Conservation (phyloP, 2,329 filamentous ascomycete genomes). For the Alternaria postmessia region DNA sequence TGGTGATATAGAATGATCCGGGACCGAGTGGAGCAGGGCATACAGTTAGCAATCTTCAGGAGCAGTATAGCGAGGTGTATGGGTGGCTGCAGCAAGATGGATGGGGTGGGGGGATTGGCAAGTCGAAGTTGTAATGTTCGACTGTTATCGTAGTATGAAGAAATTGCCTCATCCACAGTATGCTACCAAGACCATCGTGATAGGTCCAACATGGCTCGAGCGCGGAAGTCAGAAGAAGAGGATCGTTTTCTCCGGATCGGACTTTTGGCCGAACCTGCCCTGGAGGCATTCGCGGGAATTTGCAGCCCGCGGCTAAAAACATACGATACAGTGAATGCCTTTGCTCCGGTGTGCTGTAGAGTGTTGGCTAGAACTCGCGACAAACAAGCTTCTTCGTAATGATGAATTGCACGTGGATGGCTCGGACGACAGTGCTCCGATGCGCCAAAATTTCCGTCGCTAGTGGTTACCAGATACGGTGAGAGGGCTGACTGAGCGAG, state of each 20-base stretch:
- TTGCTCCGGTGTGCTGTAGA: not conserved
- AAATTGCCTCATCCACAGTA: not conserved
- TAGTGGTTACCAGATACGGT: slow-evolving; percentile 2
- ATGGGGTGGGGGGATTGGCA: slow-evolving; percentile 61
- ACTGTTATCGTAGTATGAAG: not conserved
- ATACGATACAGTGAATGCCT: not conserved
- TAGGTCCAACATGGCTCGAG: not conserved
- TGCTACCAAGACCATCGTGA: not conserved
- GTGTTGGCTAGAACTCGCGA: not conserved
- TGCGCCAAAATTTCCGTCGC: slow-evolving; percentile 13
- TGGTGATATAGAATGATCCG: slow-evolving; percentile 55
- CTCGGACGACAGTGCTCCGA: slow-evolving; percentile 31
- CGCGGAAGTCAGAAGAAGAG: not conserved
- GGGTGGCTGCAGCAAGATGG: slow-evolving; percentile 56
- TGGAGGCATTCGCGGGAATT: not conserved
- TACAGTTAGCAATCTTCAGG: slow-evolving; percentile 53
- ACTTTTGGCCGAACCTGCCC: not conserved
- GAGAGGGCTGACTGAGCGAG: not conserved
- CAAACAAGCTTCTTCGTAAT: not conserved
- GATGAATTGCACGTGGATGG: slow-evolving; percentile 13
- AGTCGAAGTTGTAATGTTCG: slow-evolving; percentile 13
- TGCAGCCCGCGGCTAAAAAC: not conserved
- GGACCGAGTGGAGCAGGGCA: slow-evolving; percentile 61
- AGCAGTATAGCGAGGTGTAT: slow-evolving; percentile 60
- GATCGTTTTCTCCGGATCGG: not conserved